Evolutionary conservation across 345 rosid species (phyloP).

Genomic region (Acer negundo): DNA sequence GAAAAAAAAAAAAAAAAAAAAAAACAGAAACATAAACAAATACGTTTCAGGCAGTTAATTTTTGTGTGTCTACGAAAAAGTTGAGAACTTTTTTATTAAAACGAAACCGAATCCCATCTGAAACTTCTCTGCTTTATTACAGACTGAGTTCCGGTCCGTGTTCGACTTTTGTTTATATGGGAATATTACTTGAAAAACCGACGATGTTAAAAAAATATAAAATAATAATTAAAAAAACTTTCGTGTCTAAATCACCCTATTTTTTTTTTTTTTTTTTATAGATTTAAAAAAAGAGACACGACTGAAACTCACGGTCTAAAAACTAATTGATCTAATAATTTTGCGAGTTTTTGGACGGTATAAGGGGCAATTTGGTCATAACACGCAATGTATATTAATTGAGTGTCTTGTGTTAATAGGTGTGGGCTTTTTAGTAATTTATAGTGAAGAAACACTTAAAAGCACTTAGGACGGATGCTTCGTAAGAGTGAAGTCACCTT

Average conservation of each 20-base stretch:
- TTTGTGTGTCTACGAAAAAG: constrained; percentile 28
- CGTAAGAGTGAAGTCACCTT: constrained; percentile 48
- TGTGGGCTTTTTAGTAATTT: constrained; percentile 9
- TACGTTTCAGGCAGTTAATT: constrained; percentile 19
- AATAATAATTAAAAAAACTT: too few species aligned
- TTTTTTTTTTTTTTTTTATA: too few species aligned
- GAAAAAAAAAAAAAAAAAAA: neutral
- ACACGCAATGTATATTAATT: neutral
- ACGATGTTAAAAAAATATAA: constrained; percentile 23
- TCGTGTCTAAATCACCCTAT: too few species aligned
- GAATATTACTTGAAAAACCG: constrained; percentile 26
- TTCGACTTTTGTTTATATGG: constrained; percentile 17
- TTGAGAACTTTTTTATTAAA: constrained; percentile 2
- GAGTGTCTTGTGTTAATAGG: too few species aligned
- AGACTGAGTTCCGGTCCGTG: constrained; percentile 13
- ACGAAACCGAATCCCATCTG: constrained; percentile 24
- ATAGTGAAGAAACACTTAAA: neutral
- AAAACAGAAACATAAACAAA: neutral
- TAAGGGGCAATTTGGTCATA: constrained; percentile 26
- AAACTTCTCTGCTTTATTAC: neutral
- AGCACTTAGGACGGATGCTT: neutral
- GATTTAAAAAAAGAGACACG: too few species aligned
- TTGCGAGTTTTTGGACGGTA: constrained; percentile 15
- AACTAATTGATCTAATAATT: too few species aligned
- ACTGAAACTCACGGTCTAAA: too few species aligned